Base-by-base conservation (phyloP, 208 protist genomes). In the Trypanosoma cruzi region DNA sequence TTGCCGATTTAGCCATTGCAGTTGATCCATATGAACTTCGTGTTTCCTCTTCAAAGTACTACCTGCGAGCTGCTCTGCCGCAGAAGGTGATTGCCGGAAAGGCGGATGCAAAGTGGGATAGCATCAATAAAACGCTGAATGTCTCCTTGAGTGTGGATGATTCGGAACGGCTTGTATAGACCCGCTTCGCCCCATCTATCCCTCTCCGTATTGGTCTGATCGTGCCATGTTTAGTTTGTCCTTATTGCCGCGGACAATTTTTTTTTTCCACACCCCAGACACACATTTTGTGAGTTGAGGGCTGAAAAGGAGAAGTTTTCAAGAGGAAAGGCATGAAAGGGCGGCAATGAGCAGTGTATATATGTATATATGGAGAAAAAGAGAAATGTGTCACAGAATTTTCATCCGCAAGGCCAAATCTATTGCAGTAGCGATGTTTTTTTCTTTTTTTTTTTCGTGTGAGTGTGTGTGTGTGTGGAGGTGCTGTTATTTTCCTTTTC, bases 41-140 rank as follows among this genome's bases (percentile, higher is more conserved):
- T 54, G 60, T 96, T 37, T 70, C 71, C 22, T 76, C 90, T 48
- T 54, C 73, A n/a, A 71, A 64, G 16, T 95, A 97, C 77, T 90
- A 83, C 65, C 64, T 97, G 26, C 55, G 71, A 11, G 81, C 86
- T 14, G 68, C 80, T 22, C 68, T 97, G 31, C 89, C 87, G 37
- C 77, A 80, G 24, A 73, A 76, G 59, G 89, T 95, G 53, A 49
- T 81, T 28, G 64, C 78, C 32, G 75, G 80, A 4, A 73, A 79
- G 26, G 85, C 83, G 40, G 65, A 89, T 60, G 89, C 85, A 4
- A 80, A 81, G 68, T 96, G 92, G 92, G 84, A 95, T 49, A 70
- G 64, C 20, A 64, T 62, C 24, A 85, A 73, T 36, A 90, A 87
- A 71, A 63, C 49, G 44, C 75, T 96, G 44, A 79, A 40, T n/a